Percentiles rank a stretch among this genome's conserved stretches.
Evolutionary conservation across 441 rosid genomes (phyloP).

Genomic region (Melastoma candidum): DNA sequence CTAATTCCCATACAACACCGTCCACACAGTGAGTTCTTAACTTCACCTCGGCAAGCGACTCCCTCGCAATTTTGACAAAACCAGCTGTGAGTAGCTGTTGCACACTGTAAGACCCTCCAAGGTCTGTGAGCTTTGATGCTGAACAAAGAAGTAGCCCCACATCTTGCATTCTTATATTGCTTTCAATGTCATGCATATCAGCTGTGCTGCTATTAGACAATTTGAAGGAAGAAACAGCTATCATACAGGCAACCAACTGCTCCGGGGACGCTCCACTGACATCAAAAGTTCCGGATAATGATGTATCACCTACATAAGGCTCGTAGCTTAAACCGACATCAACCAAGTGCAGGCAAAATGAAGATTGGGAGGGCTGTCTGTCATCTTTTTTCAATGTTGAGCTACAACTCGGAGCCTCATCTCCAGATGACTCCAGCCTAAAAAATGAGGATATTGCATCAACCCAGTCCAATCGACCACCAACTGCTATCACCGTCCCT

Average conservation of each 20-base stretch:
- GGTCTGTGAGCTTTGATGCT: conserved; percentile 36
- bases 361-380: conserved; percentile 31
- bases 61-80: conserved; percentile 78
- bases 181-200: conserved; percentile 38
- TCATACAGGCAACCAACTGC: conserved; percentile 52
- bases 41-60: conserved; percentile 55
- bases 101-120: conserved; percentile 46
- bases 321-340: conserved; percentile 92
- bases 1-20: conserved; percentile 73
- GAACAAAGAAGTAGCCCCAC: conserved; percentile 75
- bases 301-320: conserved; percentile 41
- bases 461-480: conserved; percentile 98
- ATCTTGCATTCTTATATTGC: conserved; percentile 66
- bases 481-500: conserved; percentile 73
- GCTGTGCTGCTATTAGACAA: conserved; percentile 36
- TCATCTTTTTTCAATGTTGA: conserved; percentile 26
- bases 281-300: conserved; percentile 26
- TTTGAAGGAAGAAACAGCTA: conserved; percentile 82
- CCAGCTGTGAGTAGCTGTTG: conserved; percentile 59
- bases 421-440: conserved; percentile 34
- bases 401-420: conserved; percentile 24
- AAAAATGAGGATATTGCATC: conserved; percentile 68
- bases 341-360: conserved; percentile 69
- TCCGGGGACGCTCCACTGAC: conserved; percentile 20
- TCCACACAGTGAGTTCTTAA: conserved; percentile 48